phyloP scores from a whole-genome alignment of 2,329 filamentous ascomycete genomes.

The Penicillium polonicum region DNA sequence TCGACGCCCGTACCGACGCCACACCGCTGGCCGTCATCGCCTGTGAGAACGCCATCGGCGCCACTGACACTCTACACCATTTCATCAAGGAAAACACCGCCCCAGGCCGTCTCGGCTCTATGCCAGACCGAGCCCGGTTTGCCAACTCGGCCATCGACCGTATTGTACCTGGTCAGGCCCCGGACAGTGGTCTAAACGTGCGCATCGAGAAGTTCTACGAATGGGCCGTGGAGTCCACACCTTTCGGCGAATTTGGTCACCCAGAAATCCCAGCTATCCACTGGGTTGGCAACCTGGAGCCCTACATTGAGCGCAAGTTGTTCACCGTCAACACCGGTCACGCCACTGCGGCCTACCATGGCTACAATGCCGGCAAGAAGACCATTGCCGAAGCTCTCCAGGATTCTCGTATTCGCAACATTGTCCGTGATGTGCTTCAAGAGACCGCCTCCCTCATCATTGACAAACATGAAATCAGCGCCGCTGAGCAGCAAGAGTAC shows the following conservation, averaged over 20 bases:
- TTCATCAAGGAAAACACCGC: slow-evolving; percentile 79
- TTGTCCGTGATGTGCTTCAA: slow-evolving; percentile 74
- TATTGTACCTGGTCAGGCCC: slow-evolving; percentile 88
- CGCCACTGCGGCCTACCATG: slow-evolving; percentile 93
- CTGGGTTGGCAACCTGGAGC: slow-evolving; percentile 86
- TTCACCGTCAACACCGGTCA: slow-evolving; percentile 99
- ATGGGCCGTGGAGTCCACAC: slow-evolving; percentile 90
- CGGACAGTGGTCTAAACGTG: slow-evolving; percentile 78
- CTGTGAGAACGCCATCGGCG: slow-evolving; percentile 96
- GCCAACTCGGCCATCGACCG: slow-evolving; percentile 98
- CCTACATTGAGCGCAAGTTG: slow-evolving; percentile 98
- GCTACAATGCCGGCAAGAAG: slow-evolving; percentile 78
- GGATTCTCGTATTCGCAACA: slow-evolving; percentile 73
- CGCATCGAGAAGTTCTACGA: slow-evolving; percentile 98
- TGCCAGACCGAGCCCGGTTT: slow-evolving; percentile 76
- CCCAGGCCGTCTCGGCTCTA: slow-evolving; percentile 63
- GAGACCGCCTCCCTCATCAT: slow-evolving; percentile 88
- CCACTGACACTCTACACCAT: slow-evolving; percentile 80
- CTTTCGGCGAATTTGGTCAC: slow-evolving; percentile 69
- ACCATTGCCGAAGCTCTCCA: slow-evolving; percentile 87
- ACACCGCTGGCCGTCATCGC: slow-evolving; percentile 87
- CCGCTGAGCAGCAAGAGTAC: slow-evolving; percentile 76
- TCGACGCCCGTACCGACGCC: slow-evolving; percentile 67
- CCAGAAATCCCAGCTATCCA: slow-evolving; percentile 84
- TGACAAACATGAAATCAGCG: slow-evolving; percentile 76